Percentiles rank a stretch among this genome's conserved stretches.
Conservation (phyloP, 352 stramenopile species). For the Poterioochromonas sp. region DNA sequence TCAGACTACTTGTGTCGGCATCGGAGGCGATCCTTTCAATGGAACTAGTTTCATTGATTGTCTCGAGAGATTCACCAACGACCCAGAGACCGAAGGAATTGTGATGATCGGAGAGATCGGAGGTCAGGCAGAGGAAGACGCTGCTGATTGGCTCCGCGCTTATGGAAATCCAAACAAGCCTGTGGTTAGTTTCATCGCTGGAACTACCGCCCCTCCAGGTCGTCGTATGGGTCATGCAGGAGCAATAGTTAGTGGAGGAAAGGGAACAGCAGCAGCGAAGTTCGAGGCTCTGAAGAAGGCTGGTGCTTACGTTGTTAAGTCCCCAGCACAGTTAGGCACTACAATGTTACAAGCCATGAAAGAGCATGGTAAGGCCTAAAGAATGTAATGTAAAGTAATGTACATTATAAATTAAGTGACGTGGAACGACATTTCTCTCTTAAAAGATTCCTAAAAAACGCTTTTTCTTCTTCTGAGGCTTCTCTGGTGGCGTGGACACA, state of each 20-base stretch:
- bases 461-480: no score
- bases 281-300: constrained; percentile 88
- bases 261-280: constrained; percentile 89
- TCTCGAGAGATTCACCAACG: constrained; percentile 96
- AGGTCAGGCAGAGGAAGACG: constrained; percentile 90
- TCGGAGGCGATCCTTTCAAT: constrained; percentile 99
- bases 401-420: no score
- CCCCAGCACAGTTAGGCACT: constrained; percentile 84
- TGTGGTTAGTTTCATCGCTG: constrained; percentile 98
- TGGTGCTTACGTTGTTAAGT: constrained; percentile 89
- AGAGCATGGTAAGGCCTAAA: constrained; percentile 18
- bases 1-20: constrained; percentile 97
- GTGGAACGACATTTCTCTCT: no score
- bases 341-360: constrained; percentile 78
- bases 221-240: constrained; percentile 97
- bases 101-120: constrained; percentile 99
- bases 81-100: constrained; percentile 92
- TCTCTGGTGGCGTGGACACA: no score
- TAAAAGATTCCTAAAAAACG: no score
- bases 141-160: constrained; percentile 92
- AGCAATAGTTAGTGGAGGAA: constrained; percentile 96
- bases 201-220: constrained; percentile 92
- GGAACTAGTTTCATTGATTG: constrained; percentile 99
- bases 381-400: no score
- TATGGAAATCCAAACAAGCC: constrained; percentile 96